These are phyloP conservation scores for Eutrema yunnanense DNA, from an alignment of 345 rosid genomes.

Conservation along the genomic window DNA sequence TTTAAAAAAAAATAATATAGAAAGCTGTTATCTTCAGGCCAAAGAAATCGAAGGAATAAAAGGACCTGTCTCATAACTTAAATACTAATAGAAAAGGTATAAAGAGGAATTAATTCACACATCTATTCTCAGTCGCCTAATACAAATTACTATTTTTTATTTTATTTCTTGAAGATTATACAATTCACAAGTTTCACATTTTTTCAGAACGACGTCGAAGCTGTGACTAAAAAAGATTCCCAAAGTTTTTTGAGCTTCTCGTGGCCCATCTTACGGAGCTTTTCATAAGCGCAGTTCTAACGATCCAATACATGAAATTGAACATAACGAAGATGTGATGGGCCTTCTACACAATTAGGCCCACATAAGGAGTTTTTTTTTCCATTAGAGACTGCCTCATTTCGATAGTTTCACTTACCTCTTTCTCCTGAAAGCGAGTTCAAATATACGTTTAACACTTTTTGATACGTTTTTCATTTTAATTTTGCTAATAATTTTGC, in stretches of 20 bases:
- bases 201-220: not conserved
- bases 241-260: too few species aligned
- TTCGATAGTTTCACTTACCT: slow-evolving; percentile 65
- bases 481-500: too few species aligned
- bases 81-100: not conserved
- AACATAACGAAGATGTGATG: not conserved
- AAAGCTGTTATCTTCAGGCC: slow-evolving; percentile 22
- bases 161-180: too few species aligned
- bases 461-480: too few species aligned
- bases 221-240: too few species aligned
- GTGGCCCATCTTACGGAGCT: too few species aligned
- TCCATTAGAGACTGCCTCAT: slow-evolving; percentile 9
- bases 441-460: too few species aligned
- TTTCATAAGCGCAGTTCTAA: too few species aligned
- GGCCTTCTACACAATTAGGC: not conserved
- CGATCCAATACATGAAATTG: too few species aligned
- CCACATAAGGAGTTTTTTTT: not conserved
- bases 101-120: not conserved
- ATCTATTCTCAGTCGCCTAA: not conserved
- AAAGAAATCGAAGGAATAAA: slow-evolving; percentile 30
- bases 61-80: not conserved
- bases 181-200: not conserved
- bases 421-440: slow-evolving; percentile 44
- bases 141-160: not conserved
- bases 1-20: too few species aligned